A percentile compares a stretch with the other conserved stretches of the same genome.
Evolutionary conservation across 495 filamentous ascomycete species (phyloP).

Genomic region (Thermochaetoides thermophila): DNA sequence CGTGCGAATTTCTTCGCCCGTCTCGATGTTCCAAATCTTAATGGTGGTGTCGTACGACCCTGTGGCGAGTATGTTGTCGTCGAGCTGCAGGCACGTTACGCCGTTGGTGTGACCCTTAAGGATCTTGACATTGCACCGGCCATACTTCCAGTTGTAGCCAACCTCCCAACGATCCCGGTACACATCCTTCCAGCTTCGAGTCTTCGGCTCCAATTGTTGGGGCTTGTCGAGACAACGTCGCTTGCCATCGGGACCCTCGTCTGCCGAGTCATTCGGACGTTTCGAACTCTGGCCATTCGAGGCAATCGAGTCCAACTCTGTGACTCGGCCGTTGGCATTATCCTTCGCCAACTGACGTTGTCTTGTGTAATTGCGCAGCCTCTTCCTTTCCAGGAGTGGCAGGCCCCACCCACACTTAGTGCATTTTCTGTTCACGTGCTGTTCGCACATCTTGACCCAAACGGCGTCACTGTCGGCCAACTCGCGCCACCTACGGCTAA

Average conservation of each 20-base stretch:
- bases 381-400: conserved; percentile 75
- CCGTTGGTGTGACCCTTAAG: conserved; percentile 88
- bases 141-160: conserved; percentile 91
- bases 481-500: conserved; percentile 72
- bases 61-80: conserved; percentile 80
- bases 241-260: conserved; percentile 26
- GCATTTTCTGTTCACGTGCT: conserved; percentile 89
- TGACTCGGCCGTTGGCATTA: conserved; percentile 14
- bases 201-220: conserved; percentile 16
- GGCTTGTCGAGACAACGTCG: conserved; percentile 29
- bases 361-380: conserved; percentile 72
- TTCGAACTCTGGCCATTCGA: conserved; percentile 10
- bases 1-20: conserved; percentile 68
- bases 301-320: conserved; percentile 11
- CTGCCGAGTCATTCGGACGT: conserved; percentile 14
- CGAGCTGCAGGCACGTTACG: conserved; percentile 91
- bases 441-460: conserved; percentile 98
- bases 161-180: conserved; percentile 33
- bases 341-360: conserved; percentile 45
- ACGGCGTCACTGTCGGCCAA: conserved; percentile 94
- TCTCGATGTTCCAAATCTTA: conserved; percentile 91
- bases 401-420: conserved; percentile 94
- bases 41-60: conserved; percentile 91
- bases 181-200: conserved; percentile 76
- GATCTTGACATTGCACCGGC: conserved; percentile 63